Evolutionary conservation across 2,329 filamentous ascomycete genomes (phyloP).

Genomic region (Amylocarpus encephaloides): DNA sequence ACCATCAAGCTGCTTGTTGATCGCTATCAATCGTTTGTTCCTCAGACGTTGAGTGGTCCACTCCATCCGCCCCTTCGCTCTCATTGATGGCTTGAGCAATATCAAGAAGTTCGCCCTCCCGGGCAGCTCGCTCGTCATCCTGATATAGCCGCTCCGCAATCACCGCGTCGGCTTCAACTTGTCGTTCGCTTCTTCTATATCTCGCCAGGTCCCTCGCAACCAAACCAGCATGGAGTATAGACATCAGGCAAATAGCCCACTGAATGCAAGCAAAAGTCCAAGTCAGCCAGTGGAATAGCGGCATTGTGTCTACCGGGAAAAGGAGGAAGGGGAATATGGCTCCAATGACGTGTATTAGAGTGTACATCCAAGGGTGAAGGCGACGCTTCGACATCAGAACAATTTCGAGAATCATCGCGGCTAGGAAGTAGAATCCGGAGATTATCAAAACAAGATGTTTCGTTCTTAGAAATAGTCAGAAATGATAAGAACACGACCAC

Average conservation of each 20-base stretch:
- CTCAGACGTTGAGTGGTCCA: no score
- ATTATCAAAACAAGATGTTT: not conserved
- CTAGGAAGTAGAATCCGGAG: not conserved
- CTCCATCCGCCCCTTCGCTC: no score
- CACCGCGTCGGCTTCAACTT: not conserved
- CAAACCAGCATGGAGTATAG: not conserved
- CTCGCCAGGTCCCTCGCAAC: not conserved
- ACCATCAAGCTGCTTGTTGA: no score
- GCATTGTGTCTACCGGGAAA: not conserved
- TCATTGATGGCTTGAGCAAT: no score
- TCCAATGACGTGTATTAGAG: not conserved
- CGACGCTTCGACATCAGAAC: not conserved
- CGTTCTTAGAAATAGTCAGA: not conserved
- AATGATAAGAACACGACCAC: not conserved
- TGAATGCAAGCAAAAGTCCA: not conserved
- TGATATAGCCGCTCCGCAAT: not conserved
- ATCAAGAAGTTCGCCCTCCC: not conserved
- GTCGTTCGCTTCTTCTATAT: not conserved
- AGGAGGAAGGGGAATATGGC: not conserved
- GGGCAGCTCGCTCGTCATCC: not conserved
- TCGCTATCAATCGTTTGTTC: no score
- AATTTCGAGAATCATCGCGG: not conserved
- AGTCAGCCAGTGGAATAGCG: not conserved
- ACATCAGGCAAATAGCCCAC: not conserved
- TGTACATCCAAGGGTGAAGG: not conserved